Evolutionary conservation across 371 early-diverging fungal genomes (phyloP).

Genomic region (Mortierella sp.): DNA sequence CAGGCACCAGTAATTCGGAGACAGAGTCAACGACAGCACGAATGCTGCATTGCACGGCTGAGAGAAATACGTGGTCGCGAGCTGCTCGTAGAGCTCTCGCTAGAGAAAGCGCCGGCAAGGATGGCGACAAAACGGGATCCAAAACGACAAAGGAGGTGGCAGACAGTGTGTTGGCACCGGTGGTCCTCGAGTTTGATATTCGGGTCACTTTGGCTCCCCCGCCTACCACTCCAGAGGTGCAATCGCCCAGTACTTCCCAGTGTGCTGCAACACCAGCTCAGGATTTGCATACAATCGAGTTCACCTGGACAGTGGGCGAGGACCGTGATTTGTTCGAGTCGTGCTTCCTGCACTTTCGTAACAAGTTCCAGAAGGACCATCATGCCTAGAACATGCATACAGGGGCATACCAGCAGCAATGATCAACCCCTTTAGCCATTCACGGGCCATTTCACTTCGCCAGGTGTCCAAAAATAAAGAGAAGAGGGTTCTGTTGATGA

Average conservation of each 20-base stretch:
- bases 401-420: background rate
- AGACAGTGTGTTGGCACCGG: background rate
- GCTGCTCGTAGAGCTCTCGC: slow-evolving; percentile 40
- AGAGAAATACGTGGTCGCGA: slow-evolving; percentile 48
- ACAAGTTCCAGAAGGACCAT: slow-evolving; percentile 9
- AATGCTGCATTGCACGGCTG: slow-evolving; percentile 11
- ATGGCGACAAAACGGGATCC: background rate
- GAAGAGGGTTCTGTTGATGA: too few relatives aligned
- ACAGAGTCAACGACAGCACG: background rate
- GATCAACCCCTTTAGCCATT: background rate
- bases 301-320: slow-evolving; percentile 41
- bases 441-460: background rate
- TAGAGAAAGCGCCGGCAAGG: background rate
- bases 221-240: background rate
- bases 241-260: background rate
- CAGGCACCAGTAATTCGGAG: background rate
- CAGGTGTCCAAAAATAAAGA: too few relatives aligned
- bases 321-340: slow-evolving; percentile 51
- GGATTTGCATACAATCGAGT: slow-evolving; percentile 4
- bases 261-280: background rate
- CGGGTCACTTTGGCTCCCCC: background rate
- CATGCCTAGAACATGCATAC: background rate
- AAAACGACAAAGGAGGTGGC: background rate
- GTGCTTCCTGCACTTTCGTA: slow-evolving; percentile 39
- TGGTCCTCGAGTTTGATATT: slow-evolving; percentile 26